Conservation (phyloP, 1,139 yeast species). For the Arxiozyma slooffiae region DNA sequence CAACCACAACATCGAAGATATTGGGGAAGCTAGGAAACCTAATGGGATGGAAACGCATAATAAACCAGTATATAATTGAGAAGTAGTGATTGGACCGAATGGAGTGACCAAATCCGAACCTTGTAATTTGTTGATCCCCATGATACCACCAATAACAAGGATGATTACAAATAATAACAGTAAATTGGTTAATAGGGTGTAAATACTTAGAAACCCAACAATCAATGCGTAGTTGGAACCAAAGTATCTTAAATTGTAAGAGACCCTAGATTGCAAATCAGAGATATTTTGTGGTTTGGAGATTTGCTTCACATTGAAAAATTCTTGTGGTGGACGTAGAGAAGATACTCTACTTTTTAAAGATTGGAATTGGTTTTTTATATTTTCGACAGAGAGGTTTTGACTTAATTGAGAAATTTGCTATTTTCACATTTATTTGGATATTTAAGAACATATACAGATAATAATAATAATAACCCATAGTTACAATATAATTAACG, state of each 20-base stretch:
- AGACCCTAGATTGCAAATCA: slow-evolving; percentile 80
- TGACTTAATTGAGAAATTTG: slow-evolving; percentile 25
- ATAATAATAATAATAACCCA: too few relatives aligned
- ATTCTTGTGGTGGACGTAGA: slow-evolving; percentile 83
- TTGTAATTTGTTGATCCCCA: slow-evolving; percentile 64
- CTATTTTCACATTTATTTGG: slow-evolving; percentile 8
- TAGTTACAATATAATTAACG: too few relatives aligned
- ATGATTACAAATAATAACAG: slow-evolving; percentile 73
- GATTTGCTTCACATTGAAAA: slow-evolving; percentile 79
- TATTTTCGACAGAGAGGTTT: slow-evolving; percentile 24
- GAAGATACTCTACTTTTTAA: slow-evolving; percentile 60
- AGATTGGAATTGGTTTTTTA: slow-evolving; percentile 28
- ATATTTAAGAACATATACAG: background rate
- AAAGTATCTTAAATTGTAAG: slow-evolving; percentile 78
- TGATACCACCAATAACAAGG: slow-evolving; percentile 58
- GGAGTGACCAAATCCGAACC: slow-evolving; percentile 76
- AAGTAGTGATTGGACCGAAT: slow-evolving; percentile 57
- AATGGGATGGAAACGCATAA: slow-evolving; percentile 72
- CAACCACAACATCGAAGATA: slow-evolving; percentile 90
- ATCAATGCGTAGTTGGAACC: slow-evolving; percentile 78
- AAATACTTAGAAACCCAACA: slow-evolving; percentile 57
- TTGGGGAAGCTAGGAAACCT: slow-evolving; percentile 87
- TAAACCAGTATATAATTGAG: slow-evolving; percentile 83
- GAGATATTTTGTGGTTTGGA: slow-evolving; percentile 85
- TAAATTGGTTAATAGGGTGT: slow-evolving; percentile 73